These are phyloP conservation scores for Mentha longifolia DNA, from an alignment of 257 asterid species.

Conservation along the genomic window DNA sequence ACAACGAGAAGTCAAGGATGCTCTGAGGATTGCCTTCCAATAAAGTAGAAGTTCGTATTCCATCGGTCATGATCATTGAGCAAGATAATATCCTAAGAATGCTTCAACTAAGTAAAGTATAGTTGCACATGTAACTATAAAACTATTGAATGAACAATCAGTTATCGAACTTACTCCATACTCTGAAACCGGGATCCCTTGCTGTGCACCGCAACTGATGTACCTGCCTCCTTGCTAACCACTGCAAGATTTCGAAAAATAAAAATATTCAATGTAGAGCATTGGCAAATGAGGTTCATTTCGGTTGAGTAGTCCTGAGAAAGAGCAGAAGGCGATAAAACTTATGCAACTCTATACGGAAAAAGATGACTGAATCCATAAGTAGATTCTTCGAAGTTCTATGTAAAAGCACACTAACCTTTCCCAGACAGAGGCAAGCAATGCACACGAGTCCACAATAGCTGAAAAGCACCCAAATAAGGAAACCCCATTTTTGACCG, in stretches of 20 bases:
- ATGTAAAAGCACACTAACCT: constrained; percentile 56
- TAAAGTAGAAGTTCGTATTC: background rate
- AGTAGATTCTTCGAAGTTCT: background rate
- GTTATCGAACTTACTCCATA: constrained; percentile 68
- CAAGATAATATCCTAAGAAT: constrained; percentile 1
- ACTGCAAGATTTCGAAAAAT: constrained; percentile 49
- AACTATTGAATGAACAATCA: constrained; percentile 20
- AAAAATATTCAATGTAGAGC: background rate
- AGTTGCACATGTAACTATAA: constrained; percentile 6
- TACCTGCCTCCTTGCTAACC: constrained; percentile 88
- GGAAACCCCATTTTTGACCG: constrained; percentile 99
- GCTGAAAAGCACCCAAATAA: constrained; percentile 94
- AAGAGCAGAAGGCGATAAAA: constrained; percentile 5
- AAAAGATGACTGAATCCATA: constrained; percentile 3
- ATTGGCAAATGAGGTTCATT: background rate
- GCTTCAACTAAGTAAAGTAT: constrained; percentile 10
- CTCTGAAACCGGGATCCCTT: constrained; percentile 97
- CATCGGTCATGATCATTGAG: background rate
- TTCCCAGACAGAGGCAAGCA: constrained; percentile 78
- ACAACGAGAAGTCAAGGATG: too few relatives aligned
- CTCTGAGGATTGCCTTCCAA: background rate
- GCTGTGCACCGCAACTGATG: constrained; percentile 90
- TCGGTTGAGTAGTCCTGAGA: background rate
- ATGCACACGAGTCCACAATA: constrained; percentile 90
- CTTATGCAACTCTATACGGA: background rate